Percentiles rank a stretch among this genome's conserved stretches.
phyloP scores from a whole-genome alignment of 768 basidiomycete genomes.

The Rhizopogon salebrosus region DNA sequence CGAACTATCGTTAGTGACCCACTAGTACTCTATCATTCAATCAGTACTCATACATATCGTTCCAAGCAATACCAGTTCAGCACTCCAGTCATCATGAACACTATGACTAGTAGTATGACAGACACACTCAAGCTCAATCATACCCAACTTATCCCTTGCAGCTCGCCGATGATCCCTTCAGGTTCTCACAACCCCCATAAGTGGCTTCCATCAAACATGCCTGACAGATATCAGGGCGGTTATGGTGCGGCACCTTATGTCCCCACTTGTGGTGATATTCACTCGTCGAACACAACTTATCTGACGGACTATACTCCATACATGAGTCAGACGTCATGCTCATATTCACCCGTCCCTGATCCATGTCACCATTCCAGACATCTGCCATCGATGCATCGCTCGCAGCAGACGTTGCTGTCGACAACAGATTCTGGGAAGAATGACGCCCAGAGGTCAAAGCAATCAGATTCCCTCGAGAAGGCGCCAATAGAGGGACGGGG shows the following conservation, averaged over 20 bases:
- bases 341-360: slow-evolving; percentile 32
- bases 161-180: slow-evolving; percentile 42
- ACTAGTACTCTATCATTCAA: slow-evolving; percentile 22
- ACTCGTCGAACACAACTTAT: slow-evolving; percentile 62
- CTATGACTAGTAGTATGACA: too few species aligned
- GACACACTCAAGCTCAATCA: slow-evolving; percentile 35
- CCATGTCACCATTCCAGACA: slow-evolving; percentile 27
- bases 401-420: slow-evolving; percentile 24
- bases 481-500: too few species aligned
- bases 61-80: slow-evolving; percentile 31
- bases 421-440: too few species aligned
- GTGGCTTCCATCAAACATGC: slow-evolving; percentile 49
- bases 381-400: slow-evolving; percentile 19
- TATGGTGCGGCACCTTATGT: slow-evolving; percentile 34
- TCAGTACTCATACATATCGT: background rate
- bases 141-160: slow-evolving; percentile 47
- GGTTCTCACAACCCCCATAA: slow-evolving; percentile 50
- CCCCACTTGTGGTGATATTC: slow-evolving; percentile 40
- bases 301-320: slow-evolving; percentile 49
- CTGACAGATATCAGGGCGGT: slow-evolving; percentile 44
- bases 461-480: too few species aligned
- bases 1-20: slow-evolving; percentile 44
- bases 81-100: slow-evolving; percentile 51
- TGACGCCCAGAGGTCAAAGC: too few species aligned
- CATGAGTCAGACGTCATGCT: slow-evolving; percentile 28